Evolutionary conservation across 768 basidiomycete species (phyloP), one percentile per base, ranked within the genome.

Genomic region (Boletus edulis): DNA sequence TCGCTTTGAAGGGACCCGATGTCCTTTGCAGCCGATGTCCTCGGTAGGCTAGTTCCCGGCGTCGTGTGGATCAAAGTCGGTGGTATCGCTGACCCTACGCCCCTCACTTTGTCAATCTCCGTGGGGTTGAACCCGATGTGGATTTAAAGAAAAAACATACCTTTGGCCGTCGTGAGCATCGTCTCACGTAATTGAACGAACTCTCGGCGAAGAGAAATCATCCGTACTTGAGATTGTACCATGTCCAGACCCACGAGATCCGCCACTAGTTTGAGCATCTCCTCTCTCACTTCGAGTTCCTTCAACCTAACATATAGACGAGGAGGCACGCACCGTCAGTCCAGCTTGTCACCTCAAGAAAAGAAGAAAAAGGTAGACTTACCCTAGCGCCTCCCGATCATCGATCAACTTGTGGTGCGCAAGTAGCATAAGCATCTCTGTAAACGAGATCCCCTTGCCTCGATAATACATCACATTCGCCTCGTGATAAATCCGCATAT

Each of bases 401-500:
- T 91, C 81, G 58, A 98, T 93, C 49, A 98, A 74, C 69, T 91
- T 94, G 74, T 98, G 87, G 67, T 97, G 96, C 1, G 91, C 88
- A 39, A 98, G 75, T 43, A 98, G 73, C 34, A 89, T 67, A 3
- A 98, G 79, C 91, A 96, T 96, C 43, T 85, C 82, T 1, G 86
- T 91, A 76, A 98, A 98, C 22, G 91, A 89, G 56, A 98, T 92
- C 10, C 94, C 94, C 49, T 83, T 79, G 2, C 85, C 84, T 32
- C 78, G 80, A 56, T 87, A 81, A 57, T 86, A 84, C 4, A 84
- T 80, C 32, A 94, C 81, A 60, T 75, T 76, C 3, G 95, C 94
- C 75, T 98, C 96, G 64, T 96, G 89, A 62, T 88, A 94, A 1
- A 98, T 73, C 20, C 88, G 80, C 61, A 81, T 83, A 66, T 89